Evolutionary conservation across 2,329 filamentous ascomycete species (phyloP).

Genomic region (Endoconidiophora polonica): DNA sequence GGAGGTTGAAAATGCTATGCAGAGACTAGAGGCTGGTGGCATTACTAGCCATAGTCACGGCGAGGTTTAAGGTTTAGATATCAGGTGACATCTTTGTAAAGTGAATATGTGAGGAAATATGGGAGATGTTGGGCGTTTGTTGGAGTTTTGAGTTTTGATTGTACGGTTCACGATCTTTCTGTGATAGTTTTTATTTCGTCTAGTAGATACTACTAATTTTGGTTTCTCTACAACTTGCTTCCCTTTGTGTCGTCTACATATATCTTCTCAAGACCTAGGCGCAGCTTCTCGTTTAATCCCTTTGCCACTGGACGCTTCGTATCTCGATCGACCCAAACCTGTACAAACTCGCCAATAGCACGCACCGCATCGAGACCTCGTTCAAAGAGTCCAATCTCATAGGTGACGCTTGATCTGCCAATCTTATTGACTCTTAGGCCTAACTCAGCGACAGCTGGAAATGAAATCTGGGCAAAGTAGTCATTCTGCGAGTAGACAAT

Average conservation of each 20-base stretch:
- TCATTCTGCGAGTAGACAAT: constrained; percentile 76
- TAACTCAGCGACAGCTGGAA: constrained; percentile 67
- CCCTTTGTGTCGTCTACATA: constrained; percentile 20
- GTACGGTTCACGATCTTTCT: too few species aligned
- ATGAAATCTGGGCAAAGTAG: constrained; percentile 68
- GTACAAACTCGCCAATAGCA: constrained; percentile 71
- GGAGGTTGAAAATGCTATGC: constrained; percentile 55
- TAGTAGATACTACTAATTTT: too few species aligned
- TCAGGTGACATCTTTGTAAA: neutral
- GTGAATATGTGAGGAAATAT: too few species aligned
- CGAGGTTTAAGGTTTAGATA: neutral
- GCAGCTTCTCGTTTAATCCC: constrained; percentile 47
- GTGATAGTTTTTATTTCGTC: too few species aligned
- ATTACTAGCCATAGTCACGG: neutral
- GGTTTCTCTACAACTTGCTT: neutral
- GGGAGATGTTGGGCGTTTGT: too few species aligned
- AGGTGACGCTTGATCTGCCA: constrained; percentile 72
- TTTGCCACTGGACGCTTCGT: constrained; percentile 41
- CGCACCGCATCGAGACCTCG: constrained; percentile 55
- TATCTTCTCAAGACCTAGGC: constrained; percentile 41
- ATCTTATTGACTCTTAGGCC: constrained; percentile 69
- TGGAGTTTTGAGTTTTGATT: too few species aligned
- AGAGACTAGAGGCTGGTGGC: constrained; percentile 40
- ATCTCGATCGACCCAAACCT: constrained; percentile 71
- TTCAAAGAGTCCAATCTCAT: constrained; percentile 79